Base-by-base conservation (phyloP, 1,139 yeast species). In the Diutina siamensis region DNA sequence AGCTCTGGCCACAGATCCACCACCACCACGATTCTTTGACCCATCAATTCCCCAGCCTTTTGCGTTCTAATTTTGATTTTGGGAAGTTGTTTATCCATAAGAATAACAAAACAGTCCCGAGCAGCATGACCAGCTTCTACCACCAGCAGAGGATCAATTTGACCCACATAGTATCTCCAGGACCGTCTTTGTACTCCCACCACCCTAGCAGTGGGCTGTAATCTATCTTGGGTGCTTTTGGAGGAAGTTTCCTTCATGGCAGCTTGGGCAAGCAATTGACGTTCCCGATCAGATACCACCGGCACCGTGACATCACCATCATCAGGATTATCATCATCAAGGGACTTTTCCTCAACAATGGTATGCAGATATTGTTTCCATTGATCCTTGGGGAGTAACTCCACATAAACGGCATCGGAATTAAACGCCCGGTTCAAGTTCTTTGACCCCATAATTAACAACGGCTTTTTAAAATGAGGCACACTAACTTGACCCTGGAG, bases 91-190 rank as follows among this genome's bases (percentile, higher is more conserved):
- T 79, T 79, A 62, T 94, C 97, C 92, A 92, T 82, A 50, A 94
- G 74, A 46, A 83, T 72, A 8, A 92, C 95, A 59, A 92, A 83
- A 48, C 94, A 92, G 44, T 78, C 78, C 57, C 82, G 82, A 18
- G 86, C 76, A 4, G 94, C 75, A 52, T 73, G 71, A 15, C 79
- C 76, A 13, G 65, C 61, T 47, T 69, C 74, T 44, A 74, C 74
- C 1, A 84, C 83, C 3, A 95, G 82, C 33, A 82, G 75, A 41
- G 94, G 84, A 4, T 94, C 84, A 51, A 94, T 75, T 61, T 89
- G 97, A 17, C 98, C 98, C 45, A 92, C 98, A 57, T 89, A 94
- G 54, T 83, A 81, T 61, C 98, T 76, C 98, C 98, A 94, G 49
- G 94, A 86, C 61, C 99, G 78, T 64, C 88, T 83, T 45, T 81